phyloP scores from a whole-genome alignment of 805 yeast species.

The Brettanomyces naardenensis region DNA sequence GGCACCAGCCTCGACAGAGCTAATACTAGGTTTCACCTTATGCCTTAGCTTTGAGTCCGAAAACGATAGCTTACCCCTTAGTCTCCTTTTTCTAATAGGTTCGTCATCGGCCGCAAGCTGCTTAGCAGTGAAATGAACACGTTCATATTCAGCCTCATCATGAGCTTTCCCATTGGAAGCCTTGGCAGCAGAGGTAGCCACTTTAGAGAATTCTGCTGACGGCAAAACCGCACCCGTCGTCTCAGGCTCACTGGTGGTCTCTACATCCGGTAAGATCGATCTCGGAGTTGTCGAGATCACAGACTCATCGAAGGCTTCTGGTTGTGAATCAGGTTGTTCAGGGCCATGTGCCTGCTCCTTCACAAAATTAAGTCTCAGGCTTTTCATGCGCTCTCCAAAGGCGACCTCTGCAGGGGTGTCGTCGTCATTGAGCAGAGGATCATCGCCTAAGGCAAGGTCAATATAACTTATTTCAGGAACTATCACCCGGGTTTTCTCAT shows the following conservation, averaged over 20 bases:
- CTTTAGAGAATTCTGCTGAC: not conserved
- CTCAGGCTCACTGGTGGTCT: not conserved
- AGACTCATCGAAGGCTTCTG: not conserved
- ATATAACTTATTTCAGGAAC: conserved; percentile 13
- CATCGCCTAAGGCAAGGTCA: conserved; percentile 1
- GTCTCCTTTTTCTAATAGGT: not conserved
- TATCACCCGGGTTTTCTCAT: conserved; percentile 17
- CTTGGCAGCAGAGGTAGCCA: not conserved
- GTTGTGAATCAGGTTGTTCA: not conserved
- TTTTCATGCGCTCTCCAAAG: conserved; percentile 41
- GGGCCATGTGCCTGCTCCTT: conserved; percentile 8
- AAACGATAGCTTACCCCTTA: not conserved
- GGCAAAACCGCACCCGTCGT: not conserved
- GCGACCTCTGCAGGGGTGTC: conserved; percentile 42
- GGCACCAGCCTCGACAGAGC: conserved; percentile 8
- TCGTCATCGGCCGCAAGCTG: not conserved
- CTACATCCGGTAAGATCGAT: not conserved
- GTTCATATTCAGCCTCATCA: not conserved
- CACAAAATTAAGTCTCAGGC: conserved; percentile 29
- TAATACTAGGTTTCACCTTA: conserved; percentile 4
- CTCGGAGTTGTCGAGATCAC: not conserved
- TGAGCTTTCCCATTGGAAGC: not conserved
- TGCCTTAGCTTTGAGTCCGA: conserved; percentile 7
- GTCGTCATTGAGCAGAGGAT: conserved; percentile 26
- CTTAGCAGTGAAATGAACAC: not conserved